phyloP scores from a whole-genome alignment of 1,284 basidiomycete genomes.

The Trichosporon inkin region DNA sequence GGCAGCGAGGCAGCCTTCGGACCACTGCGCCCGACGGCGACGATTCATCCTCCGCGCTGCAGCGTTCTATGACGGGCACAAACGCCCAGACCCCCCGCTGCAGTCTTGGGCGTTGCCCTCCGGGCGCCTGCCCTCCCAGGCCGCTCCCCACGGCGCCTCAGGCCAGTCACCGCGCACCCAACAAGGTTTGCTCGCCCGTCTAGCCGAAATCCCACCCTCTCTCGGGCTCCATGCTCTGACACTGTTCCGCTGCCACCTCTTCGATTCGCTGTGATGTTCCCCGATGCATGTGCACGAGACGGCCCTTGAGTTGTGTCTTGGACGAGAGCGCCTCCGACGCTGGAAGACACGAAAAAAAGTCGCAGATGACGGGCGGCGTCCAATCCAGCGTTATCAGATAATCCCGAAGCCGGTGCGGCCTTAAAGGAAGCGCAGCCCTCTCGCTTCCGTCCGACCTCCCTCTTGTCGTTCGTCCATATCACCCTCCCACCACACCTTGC shows the following conservation, averaged over 20 bases:
- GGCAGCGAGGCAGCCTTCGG: background rate
- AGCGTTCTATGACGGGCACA: background rate
- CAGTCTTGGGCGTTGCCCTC: background rate
- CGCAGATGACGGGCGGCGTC: background rate
- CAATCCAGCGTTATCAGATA: constrained; percentile 12
- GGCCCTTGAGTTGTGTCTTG: too few relatives aligned
- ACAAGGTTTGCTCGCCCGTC: background rate
- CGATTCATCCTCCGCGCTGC: background rate
- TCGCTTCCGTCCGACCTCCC: background rate
- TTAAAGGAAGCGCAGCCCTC: background rate
- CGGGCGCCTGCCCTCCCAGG: too few relatives aligned
- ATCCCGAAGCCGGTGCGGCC: constrained; percentile 8
- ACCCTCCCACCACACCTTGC: background rate
- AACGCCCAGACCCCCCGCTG: background rate
- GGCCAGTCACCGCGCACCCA: background rate
- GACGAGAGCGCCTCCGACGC: background rate
- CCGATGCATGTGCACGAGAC: background rate
- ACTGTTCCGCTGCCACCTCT: background rate
- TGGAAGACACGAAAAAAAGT: background rate
- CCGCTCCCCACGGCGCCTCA: background rate
- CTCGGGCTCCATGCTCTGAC: background rate
- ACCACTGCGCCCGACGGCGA: background rate
- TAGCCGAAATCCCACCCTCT: background rate
- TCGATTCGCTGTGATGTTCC: background rate
- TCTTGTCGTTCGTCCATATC: constrained; percentile 2